Evolutionary conservation across 306 rosid genomes (phyloP).

Genomic region (Castanopsis chinensis): DNA sequence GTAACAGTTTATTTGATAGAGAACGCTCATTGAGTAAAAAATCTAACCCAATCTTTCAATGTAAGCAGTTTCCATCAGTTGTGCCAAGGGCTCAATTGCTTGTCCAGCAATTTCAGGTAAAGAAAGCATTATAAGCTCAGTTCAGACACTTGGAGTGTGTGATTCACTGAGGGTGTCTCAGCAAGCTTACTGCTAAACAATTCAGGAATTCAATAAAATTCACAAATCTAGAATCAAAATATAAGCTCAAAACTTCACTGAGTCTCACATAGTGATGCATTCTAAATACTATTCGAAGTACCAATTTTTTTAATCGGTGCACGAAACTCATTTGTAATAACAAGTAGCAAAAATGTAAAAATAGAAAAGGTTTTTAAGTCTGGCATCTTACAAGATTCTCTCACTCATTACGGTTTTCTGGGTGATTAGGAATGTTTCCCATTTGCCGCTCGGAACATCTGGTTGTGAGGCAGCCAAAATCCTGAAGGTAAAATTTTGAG

Average conservation of each 20-base stretch:
- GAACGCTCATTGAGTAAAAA: not conserved
- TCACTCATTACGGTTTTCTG: not conserved
- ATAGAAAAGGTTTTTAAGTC: not conserved
- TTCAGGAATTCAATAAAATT: not conserved
- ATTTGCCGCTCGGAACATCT: too few species aligned
- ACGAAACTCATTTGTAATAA: not conserved
- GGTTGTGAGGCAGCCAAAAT: too few species aligned
- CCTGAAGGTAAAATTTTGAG: too few species aligned
- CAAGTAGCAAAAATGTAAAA: not conserved
- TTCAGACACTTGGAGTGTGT: constrained; percentile 41
- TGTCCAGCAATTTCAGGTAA: constrained; percentile 88
- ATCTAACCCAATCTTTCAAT: constrained; percentile 74
- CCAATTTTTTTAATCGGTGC: not conserved
- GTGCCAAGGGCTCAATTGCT: constrained; percentile 88
- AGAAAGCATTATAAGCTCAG: constrained; percentile 63
- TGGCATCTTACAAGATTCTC: not conserved
- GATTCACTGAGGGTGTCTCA: constrained; percentile 18
- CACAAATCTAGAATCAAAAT: not conserved
- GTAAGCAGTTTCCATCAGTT: constrained; percentile 94
- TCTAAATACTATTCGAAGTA: not conserved
- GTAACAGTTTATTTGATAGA: not conserved
- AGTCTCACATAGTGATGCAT: not conserved
- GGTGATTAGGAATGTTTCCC: too few species aligned
- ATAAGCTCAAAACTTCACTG: not conserved
- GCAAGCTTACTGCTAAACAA: constrained; percentile 39